These are phyloP conservation scores for Pythium rhizo-oryzae DNA, from an alignment of 352 stramenopile species.

Conservation along the genomic window DNA sequence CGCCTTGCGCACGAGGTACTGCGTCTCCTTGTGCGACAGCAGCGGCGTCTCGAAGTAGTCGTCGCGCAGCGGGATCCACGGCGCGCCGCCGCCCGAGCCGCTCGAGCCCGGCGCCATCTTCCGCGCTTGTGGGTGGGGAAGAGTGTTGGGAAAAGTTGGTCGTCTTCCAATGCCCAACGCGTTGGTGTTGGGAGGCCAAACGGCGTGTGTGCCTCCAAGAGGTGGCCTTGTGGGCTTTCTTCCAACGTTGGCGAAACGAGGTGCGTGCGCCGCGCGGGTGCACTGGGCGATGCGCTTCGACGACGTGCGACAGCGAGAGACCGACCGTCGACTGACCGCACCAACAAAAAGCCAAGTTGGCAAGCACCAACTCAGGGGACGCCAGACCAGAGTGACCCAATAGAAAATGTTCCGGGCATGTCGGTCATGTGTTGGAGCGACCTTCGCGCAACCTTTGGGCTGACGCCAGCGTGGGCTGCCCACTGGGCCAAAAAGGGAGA, in stretches of 20 bases:
- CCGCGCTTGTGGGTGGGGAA: background rate
- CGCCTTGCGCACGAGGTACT: conserved; percentile 80
- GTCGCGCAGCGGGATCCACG: conserved; percentile 73
- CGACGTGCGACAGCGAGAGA: background rate
- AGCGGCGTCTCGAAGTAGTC: conserved; percentile 77
- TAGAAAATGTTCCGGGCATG: background rate
- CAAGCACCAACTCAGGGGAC: background rate
- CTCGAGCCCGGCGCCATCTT: background rate
- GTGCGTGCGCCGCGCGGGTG: too few species aligned
- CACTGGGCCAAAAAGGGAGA: conserved; percentile 5
- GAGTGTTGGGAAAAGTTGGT: background rate
- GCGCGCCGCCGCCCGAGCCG: background rate
- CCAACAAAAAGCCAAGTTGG: background rate
- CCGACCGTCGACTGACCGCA: too few species aligned
- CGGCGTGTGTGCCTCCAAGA: background rate
- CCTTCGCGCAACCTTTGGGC: conserved; percentile 24
- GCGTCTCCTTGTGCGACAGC: conserved; percentile 63
- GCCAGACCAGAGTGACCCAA: background rate
- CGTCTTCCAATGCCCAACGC: too few species aligned
- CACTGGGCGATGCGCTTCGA: background rate
- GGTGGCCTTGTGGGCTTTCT: background rate
- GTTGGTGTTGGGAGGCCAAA: background rate
- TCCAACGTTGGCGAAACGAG: background rate
- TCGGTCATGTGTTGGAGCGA: conserved; percentile 1
- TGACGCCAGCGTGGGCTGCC: conserved; percentile 4